Conservation (phyloP, 345 rosid genomes). For the Nephelium lappaceum region DNA sequence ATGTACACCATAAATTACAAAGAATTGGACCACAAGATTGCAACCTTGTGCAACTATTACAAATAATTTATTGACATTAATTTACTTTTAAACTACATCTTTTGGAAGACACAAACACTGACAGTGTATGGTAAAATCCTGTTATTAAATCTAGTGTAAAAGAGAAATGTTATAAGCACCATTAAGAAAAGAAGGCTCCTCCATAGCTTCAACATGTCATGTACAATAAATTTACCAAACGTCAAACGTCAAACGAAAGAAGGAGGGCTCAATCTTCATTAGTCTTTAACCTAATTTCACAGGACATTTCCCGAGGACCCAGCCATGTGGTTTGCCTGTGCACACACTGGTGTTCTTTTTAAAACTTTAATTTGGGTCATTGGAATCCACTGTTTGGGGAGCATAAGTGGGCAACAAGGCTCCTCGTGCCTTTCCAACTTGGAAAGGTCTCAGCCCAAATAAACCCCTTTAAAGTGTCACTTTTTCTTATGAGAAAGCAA, state of each 20-base stretch:
- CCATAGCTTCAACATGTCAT: neutral
- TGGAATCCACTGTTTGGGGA: neutral
- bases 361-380: neutral
- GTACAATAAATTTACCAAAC: too few relatives aligned
- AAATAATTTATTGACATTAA: too few relatives aligned
- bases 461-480: neutral
- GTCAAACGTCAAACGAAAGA: too few relatives aligned
- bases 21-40: neutral
- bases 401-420: neutral
- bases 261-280: neutral
- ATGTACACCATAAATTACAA: too few relatives aligned
- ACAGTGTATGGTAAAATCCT: too few relatives aligned
- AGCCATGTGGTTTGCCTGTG: neutral
- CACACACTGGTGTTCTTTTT: neutral
- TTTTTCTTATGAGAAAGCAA: constrained; percentile 11
- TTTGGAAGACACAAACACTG: neutral
- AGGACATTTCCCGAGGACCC: neutral
- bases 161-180: neutral
- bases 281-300: neutral
- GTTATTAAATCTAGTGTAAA: too few relatives aligned
- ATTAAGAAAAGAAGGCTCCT: neutral
- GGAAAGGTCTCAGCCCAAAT: constrained; percentile 23
- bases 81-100: neutral
- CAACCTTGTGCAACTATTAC: neutral
- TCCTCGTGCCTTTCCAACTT: constrained; percentile 32